These are phyloP conservation scores for Alternaria infectoria DNA, from an alignment of 2,329 filamentous ascomycete species.

Conservation along the genomic window DNA sequence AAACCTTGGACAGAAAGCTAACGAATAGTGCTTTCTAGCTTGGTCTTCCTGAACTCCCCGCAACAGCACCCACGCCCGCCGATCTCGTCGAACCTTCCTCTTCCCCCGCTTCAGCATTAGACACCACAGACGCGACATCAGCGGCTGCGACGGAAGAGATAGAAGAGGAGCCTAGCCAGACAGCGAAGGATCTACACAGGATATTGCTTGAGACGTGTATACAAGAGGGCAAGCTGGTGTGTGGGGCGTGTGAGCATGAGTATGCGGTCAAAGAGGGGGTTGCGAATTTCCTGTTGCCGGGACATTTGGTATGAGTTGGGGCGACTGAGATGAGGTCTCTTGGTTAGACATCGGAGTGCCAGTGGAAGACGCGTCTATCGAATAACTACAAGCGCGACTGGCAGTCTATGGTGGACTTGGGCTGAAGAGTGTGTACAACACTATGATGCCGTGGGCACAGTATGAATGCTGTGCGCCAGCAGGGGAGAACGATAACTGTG, in stretches of 20 bases:
- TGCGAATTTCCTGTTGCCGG: constrained; percentile 92
- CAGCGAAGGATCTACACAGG: constrained; percentile 77
- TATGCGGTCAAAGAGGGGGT: constrained; percentile 96
- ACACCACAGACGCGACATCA: constrained; percentile 42
- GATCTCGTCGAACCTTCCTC: constrained; percentile 36
- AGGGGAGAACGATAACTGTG: not conserved
- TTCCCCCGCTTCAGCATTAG: constrained; percentile 2
- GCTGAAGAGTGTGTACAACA: not conserved
- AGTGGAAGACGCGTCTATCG: not conserved
- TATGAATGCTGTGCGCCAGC: not conserved
- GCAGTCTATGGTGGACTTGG: not conserved
- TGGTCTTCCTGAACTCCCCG: constrained; percentile 75
- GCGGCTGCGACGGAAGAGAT: constrained; percentile 57
- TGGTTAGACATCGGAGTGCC: not conserved
- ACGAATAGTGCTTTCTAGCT: too few species aligned
- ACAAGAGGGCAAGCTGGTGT: constrained; percentile 85
- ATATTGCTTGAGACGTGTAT: constrained; percentile 90
- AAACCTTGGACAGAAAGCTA: not conserved
- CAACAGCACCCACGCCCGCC: constrained; percentile 37
- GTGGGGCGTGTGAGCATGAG: constrained; percentile 89
- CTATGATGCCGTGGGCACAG: not conserved
- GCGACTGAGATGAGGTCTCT: not conserved
- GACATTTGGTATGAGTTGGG: constrained; percentile 73
- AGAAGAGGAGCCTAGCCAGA: constrained; percentile 68
- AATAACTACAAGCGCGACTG: not conserved